These are phyloP conservation scores for Cladosporium sp. DNA, from an alignment of 2,329 filamentous ascomycete species.

Conservation along the genomic window DNA sequence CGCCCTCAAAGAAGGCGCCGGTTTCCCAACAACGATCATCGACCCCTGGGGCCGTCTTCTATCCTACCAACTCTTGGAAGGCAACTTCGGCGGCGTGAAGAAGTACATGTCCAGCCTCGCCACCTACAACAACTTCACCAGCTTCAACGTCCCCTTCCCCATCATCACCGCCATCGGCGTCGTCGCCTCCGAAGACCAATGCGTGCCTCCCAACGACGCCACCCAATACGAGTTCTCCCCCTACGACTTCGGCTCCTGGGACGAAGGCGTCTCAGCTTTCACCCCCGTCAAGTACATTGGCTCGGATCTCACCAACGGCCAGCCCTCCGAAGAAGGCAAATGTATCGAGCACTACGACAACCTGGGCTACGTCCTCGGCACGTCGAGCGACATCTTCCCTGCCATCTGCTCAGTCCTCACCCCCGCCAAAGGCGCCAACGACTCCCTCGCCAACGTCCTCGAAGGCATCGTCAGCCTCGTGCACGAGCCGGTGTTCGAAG, in stretches of 20 bases:
- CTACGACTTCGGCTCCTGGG: slow-evolving; percentile 67
- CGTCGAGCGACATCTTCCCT: slow-evolving; percentile 46
- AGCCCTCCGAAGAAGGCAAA: slow-evolving; percentile 39
- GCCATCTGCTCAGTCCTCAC: slow-evolving; percentile 24
- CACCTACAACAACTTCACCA: slow-evolving; percentile 42
- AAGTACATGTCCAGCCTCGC: slow-evolving; percentile 39
- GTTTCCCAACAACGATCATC: slow-evolving; percentile 43
- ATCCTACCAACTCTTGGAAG: slow-evolving; percentile 42
- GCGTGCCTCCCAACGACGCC: slow-evolving; percentile 48
- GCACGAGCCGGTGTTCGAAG: slow-evolving; percentile 34
- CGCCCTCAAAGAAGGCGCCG: slow-evolving; percentile 39
- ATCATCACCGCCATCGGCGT: slow-evolving; percentile 46
- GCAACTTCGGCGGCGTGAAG: slow-evolving; percentile 40
- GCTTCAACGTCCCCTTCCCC: slow-evolving; percentile 44
- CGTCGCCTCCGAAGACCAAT: slow-evolving; percentile 40
- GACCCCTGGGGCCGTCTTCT: slow-evolving; percentile 45
- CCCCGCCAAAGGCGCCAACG: slow-evolving; percentile 23
- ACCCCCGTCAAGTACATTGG: slow-evolving; percentile 61
- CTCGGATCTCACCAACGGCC: slow-evolving; percentile 57
- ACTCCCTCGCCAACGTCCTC: slow-evolving; percentile 26
- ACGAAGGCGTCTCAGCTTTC: slow-evolving; percentile 61
- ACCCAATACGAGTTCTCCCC: slow-evolving; percentile 67
- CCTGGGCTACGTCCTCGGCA: slow-evolving; percentile 50
- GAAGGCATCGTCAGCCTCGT: slow-evolving; percentile 34
- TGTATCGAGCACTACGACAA: slow-evolving; percentile 53